Base-by-base conservation (phyloP, 371 early-diverging fungal species). In the Haplosporangium sp. region DNA sequence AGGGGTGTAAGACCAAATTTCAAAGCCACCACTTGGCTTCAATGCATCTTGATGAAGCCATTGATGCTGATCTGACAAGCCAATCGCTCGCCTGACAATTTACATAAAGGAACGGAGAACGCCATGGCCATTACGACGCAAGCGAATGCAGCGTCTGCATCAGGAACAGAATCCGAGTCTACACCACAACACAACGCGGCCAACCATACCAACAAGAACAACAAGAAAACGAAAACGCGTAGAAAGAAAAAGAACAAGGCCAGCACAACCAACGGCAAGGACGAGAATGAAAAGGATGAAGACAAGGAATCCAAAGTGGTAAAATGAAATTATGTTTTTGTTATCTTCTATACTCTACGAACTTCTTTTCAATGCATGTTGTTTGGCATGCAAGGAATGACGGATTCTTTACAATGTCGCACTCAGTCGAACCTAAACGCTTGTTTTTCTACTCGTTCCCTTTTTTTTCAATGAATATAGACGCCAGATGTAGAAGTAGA, bases 231-330 rank as follows among this genome's bases (percentile, higher is more conserved):
- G 48, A 67, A 59, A 53, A 45, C 62, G 14, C 77, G 77, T 45
- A 77, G 72, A 71, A 77, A 67, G 54, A 77, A 77, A 37, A 77
- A 77, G 45, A 71, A 9, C 18, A 50, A 66, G 50, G 57, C 57
- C 7, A 58, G 53, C 7, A 37, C 52, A 23, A 18, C 67, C 57
- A 66, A 58, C 42, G 61, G 60, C 29, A 41, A 37, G 13, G 38
- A 16, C 29, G 36, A 23, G 1, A 48, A 41, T 41, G 46, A 63
- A 40, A 48, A 12, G 13, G 40, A 21, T 20, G 62, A 66, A 43
- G 62, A 58, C 9, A 55, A 62, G 6, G 67, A 71, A 16, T 20
- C 43, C 40, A 46, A 59, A n/a, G 75, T 64, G 67, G 64, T 67
- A 62, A 62, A 50, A 6, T 9, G 50, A 18, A 16, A 50, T 50